Evolutionary conservation across 2,329 filamentous ascomycete genomes (phyloP), one percentile per base, ranked within the genome.

Genomic region (Pseudomassariella vexata): DNA sequence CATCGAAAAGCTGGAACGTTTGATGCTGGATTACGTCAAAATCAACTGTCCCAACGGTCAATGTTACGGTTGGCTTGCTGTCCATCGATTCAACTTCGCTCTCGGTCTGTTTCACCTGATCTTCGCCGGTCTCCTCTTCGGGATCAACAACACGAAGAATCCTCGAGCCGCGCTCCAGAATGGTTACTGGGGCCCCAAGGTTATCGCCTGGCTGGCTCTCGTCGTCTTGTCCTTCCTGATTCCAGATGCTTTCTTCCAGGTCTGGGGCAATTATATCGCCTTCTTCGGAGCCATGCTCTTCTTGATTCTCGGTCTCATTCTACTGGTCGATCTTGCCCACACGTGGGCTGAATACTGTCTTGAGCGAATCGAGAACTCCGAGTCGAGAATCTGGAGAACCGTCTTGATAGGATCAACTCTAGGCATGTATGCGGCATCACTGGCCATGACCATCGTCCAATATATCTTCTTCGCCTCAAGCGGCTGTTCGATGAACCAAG

Each of bases 141-240:
- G 92, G 31, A 88, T 98, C 31, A 78, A 76, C 32, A 87, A 80
- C 28, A 92, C 89, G 16, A 92, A 85, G 58, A 85, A 94, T 56
- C 83, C 84, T 26, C 82, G 92, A 43, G 89, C 92, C 3, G 75
- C 79, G 12, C 74, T 98, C 33, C 92, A 98, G 56, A 98, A 98
- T 63, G 92, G 90, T n/a, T 98, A 87, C 62, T 98, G 92, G 92
- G 92, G 89, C 2, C 92, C 92, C 27, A 98, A 98, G 65, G 73
- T 98, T 37, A 76, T 95, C 38, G 77, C 80, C 32, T 98, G 92
- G 92, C 55, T 95, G 30, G 78, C 71, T 10, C 76, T 96, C 45
- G 79, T 96, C 38, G 85, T 95, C 37, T 56, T 94, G 37, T 94
- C 89, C 17, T 98, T 96, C 68, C 77, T 98, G 50, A 95, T 98